phyloP scores from a whole-genome alignment of 2,329 filamentous ascomycete genomes.

The Talaromyces verruculosus region DNA sequence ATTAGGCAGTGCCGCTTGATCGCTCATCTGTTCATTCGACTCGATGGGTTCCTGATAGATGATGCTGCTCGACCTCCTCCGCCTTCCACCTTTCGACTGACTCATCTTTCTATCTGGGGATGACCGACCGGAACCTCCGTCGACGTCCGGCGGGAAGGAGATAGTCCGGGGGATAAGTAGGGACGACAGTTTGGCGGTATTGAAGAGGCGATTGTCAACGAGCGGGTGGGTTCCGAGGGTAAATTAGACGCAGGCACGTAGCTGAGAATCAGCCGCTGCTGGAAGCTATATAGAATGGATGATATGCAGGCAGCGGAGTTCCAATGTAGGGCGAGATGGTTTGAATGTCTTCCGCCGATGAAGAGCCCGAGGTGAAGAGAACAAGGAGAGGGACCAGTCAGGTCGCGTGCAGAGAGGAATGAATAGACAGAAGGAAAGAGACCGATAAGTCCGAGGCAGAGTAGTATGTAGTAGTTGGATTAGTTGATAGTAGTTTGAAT shows the following conservation, averaged over 20 bases:
- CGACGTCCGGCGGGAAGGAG: conserved; percentile 83
- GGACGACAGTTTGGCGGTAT: conserved; percentile 96
- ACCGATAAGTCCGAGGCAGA: background rate
- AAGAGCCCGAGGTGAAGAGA: background rate
- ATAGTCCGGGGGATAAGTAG: conserved; percentile 85
- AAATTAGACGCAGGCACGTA: background rate
- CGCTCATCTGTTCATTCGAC: conserved; percentile 95
- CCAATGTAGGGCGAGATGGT: conserved; percentile 5
- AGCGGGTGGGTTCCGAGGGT: background rate
- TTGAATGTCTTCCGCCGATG: conserved; percentile 4
- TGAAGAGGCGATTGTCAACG: conserved; percentile 40
- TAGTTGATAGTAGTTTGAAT: background rate
- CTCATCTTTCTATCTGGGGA: conserved; percentile 56
- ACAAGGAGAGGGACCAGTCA: conserved; percentile 7
- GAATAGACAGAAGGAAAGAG: background rate
- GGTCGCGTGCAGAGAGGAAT: conserved; percentile 4
- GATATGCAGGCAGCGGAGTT: background rate
- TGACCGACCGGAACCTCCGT: conserved; percentile 60
- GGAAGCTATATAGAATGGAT: background rate
- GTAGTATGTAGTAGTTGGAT: background rate
- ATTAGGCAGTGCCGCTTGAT: conserved; percentile 92
- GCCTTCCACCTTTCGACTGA: conserved; percentile 68
- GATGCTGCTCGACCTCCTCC: conserved; percentile 95
- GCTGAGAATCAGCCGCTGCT: background rate
- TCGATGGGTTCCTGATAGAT: conserved; percentile 97